Percentiles rank a stretch among this genome's conserved stretches.
phyloP scores from a whole-genome alignment of 768 basidiomycete genomes.

The Suillus alpinus region DNA sequence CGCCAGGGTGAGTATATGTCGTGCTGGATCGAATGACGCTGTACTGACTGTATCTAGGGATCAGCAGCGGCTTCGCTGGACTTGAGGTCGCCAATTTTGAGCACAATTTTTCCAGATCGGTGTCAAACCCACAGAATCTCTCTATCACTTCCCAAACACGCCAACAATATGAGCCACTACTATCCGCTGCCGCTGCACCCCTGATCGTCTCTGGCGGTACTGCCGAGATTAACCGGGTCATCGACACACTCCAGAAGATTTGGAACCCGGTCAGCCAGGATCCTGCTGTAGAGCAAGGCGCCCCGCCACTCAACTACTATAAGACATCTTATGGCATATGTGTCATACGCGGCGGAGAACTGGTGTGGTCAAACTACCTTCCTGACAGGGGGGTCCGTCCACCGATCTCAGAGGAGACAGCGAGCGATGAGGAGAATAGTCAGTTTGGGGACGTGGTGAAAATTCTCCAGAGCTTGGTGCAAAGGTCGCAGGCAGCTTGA shows the following conservation, averaged over 20 bases:
- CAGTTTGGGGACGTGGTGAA: slow-evolving; percentile 69
- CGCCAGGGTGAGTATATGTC: not conserved
- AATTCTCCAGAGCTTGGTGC: slow-evolving; percentile 51
- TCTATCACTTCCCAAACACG: not conserved
- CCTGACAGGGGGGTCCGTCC: slow-evolving; percentile 49
- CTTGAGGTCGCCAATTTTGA: slow-evolving; percentile 1
- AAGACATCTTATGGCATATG: not conserved
- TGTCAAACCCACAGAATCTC: not conserved
- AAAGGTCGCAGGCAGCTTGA: slow-evolving; percentile 15
- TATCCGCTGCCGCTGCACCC: not conserved
- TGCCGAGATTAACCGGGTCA: not conserved
- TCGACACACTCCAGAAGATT: not conserved
- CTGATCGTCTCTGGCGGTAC: not conserved
- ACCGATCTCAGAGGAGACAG: slow-evolving; percentile 40
- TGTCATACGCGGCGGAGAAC: not conserved
- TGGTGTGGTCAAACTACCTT: slow-evolving; percentile 20
- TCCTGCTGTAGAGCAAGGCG: not conserved
- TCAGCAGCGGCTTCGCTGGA: slow-evolving; percentile 1
- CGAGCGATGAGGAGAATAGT: slow-evolving; percentile 60
- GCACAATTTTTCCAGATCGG: slow-evolving; percentile 2
- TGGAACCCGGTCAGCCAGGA: not conserved
- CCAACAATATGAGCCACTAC: not conserved
- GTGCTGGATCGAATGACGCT: not conserved
- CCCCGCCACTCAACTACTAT: slow-evolving; percentile 1
- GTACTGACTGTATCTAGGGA: not conserved